phyloP scores from a whole-genome alignment of 768 basidiomycete species.

The Russula dissimulans region DNA sequence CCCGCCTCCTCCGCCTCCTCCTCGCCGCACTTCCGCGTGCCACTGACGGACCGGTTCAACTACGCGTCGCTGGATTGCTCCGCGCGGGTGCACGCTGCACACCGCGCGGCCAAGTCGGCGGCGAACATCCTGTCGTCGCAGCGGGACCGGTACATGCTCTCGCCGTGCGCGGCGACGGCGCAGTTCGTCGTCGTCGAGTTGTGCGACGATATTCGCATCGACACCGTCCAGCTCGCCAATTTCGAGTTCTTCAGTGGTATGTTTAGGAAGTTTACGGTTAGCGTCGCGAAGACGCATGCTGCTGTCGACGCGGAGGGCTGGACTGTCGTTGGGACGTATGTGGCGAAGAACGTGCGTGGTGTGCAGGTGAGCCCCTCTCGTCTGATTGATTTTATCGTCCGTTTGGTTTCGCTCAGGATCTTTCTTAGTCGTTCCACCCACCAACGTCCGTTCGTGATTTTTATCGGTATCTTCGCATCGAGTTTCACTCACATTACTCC shows the following conservation, averaged over 20 bases:
- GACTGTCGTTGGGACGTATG: conserved; percentile 67
- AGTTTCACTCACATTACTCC: conserved; percentile 89
- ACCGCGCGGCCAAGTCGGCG: conserved; percentile 72
- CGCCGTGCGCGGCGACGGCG: conserved; percentile 59
- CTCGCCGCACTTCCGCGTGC: conserved; percentile 58
- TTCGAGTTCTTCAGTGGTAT: conserved; percentile 98
- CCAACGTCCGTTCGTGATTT: conserved; percentile 69
- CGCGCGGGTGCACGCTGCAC: conserved; percentile 80
- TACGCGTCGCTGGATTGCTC: conserved; percentile 92
- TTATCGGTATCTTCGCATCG: conserved; percentile 88
- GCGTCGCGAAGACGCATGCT: conserved; percentile 45
- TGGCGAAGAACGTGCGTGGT: conserved; percentile 84
- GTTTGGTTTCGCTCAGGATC: not conserved
- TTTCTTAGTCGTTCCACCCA: conserved; percentile 61
- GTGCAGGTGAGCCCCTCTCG: conserved; percentile 57
- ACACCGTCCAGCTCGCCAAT: conserved; percentile 92
- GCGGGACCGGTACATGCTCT: conserved; percentile 94
- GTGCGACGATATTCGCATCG: conserved; percentile 95
- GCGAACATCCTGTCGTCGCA: conserved; percentile 80
- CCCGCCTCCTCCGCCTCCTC: conserved; percentile 25
- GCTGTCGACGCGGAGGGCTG: conserved; percentile 33
- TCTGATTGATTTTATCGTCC: not conserved
- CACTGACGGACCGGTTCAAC: conserved; percentile 83
- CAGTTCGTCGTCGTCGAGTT: conserved; percentile 91
- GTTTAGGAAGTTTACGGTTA: conserved; percentile 85